Conservation (phyloP, 2,329 filamentous ascomycete genomes). For the Cryphonectria parasitica region DNA sequence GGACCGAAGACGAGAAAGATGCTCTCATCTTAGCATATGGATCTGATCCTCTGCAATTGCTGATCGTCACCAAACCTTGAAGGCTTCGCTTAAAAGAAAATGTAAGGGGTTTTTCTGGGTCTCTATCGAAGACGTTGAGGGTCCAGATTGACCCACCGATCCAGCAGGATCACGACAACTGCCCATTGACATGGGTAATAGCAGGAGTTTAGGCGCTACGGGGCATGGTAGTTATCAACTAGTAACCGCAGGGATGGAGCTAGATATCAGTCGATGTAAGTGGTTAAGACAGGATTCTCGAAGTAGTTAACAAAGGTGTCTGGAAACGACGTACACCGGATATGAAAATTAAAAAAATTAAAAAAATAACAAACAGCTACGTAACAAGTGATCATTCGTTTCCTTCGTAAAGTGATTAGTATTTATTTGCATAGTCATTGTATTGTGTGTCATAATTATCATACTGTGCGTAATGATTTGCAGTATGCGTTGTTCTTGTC, state of each 20-base stretch:
- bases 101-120: neutral
- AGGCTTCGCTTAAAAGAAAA: neutral
- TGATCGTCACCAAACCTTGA: neutral
- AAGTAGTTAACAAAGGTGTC: neutral
- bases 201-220: neutral
- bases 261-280: neutral
- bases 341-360: too few species aligned
- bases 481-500: slow-evolving; percentile 1
- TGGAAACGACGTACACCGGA: neutral
- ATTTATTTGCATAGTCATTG: neutral
- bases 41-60: neutral
- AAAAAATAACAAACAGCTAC: too few species aligned
- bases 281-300: neutral
- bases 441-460: neutral
- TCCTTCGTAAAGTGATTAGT: neutral
- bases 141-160: neutral
- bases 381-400: neutral
- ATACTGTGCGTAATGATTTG: neutral
- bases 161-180: neutral
- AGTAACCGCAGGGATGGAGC: neutral
- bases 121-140: neutral
- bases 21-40: neutral
- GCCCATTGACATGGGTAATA: neutral
- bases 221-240: neutral
- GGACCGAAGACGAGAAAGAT: neutral